phyloP scores from a whole-genome alignment of 2,329 filamentous ascomycete species.

The Clonostachys byssicola region DNA sequence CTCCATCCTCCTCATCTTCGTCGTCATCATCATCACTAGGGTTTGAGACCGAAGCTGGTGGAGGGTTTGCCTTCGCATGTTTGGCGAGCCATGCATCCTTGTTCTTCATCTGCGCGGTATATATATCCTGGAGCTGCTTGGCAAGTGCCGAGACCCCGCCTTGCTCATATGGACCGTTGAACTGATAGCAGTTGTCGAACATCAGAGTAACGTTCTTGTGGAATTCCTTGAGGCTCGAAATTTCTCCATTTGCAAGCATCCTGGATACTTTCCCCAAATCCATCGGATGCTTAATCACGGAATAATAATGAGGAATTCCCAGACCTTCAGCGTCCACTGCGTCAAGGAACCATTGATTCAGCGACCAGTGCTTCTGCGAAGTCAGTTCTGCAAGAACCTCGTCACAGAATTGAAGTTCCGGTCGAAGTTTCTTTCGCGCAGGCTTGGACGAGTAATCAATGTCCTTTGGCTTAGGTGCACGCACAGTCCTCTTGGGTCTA shows the following conservation, averaged over 20 bases:
- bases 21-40: slow-evolving; percentile 70
- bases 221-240: slow-evolving; percentile 79
- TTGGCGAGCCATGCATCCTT: slow-evolving; percentile 80
- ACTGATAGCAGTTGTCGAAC: slow-evolving; percentile 85
- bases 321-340: slow-evolving; percentile 92
- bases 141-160: slow-evolving; percentile 74
- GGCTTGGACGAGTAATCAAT: slow-evolving; percentile 74
- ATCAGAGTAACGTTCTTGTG: slow-evolving; percentile 79
- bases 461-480: slow-evolving; percentile 85
- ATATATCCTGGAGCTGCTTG: slow-evolving; percentile 68
- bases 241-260: slow-evolving; percentile 75
- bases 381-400: slow-evolving; percentile 74
- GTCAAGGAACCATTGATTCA: slow-evolving; percentile 71
- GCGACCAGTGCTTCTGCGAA: slow-evolving; percentile 63
- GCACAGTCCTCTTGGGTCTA: slow-evolving; percentile 88
- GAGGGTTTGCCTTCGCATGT: slow-evolving; percentile 53
- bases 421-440: slow-evolving; percentile 83
- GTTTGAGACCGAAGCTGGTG: slow-evolving; percentile 57
- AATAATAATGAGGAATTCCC: slow-evolving; percentile 90
- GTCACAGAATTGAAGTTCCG: slow-evolving; percentile 87
- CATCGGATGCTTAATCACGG: slow-evolving; percentile 95
- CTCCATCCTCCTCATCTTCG: slow-evolving; percentile 59
- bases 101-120: slow-evolving; percentile 69
- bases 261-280: slow-evolving; percentile 78
- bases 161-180: slow-evolving; percentile 59